Base-by-base conservation (phyloP, 768 basidiomycete species). In the Pisolithus sp. region DNA sequence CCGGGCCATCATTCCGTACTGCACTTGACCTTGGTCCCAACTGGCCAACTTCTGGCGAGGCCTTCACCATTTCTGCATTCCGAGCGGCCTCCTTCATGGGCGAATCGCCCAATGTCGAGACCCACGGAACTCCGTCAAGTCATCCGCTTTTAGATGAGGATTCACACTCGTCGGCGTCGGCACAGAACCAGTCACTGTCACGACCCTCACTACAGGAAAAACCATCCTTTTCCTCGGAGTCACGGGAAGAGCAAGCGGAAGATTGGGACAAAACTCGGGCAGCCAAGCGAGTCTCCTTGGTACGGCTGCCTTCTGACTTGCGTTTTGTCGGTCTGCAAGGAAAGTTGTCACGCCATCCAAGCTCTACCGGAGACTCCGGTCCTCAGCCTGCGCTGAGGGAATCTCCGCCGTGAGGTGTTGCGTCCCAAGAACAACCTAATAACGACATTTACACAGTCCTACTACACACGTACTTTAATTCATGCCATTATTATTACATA, bases 241-340 rank as follows among this genome's bases (percentile, higher is more conserved):
- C 62, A 20, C 64, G 65, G 24, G 76, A 78, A 42, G 88, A 91
- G 64, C 76, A 85, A 66, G 89, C 91, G n/a, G 90, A 92, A 64
- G 85, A 86, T 48, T 93, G 91, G 91, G 75, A 89, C 68, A 83
- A 83, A 65, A 93, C 91, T 2, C 82, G 85, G 45, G 86, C 84
- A 34, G 89, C 88, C 13, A 86, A 89, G 58, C 84, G 90, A 8
- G 91, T 93, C 8, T 93, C 89, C 9, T 72, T 93, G 40, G 86
- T 91, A 41, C 77, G 79, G 53, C 66, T 91, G 23, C 89, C 89
- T 21, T 80, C 86, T 9, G 71, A 74, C 49, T 62, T 79, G 52
- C 66, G 68, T 48, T 57, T 69, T 46, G 56, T 59, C 9, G 47
- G 48, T 28, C 53, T 65, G 26, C 28, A 58, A 47, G 49, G 58